These are phyloP conservation scores for Stramenopiles sp. DNA, from an alignment of 352 stramenopile species.

Conservation along the genomic window DNA sequence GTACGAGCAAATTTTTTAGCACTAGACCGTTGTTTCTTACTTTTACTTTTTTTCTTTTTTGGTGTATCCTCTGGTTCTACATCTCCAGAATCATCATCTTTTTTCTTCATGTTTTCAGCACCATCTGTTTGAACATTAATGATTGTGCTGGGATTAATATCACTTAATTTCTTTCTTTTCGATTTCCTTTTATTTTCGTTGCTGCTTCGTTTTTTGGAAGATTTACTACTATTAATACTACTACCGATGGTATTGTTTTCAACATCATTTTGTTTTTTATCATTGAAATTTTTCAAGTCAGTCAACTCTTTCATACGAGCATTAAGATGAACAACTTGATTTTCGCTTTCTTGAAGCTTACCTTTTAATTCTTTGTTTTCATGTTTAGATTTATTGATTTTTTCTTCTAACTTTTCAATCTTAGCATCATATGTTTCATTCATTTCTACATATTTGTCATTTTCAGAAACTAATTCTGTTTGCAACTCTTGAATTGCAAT, in stretches of 20 bases:
- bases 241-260: too few relatives aligned
- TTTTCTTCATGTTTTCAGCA: background rate
- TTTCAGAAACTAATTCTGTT: background rate
- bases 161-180: background rate
- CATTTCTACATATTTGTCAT: background rate
- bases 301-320: constrained; percentile 1
- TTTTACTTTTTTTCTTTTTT: background rate
- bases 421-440: background rate
- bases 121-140: background rate
- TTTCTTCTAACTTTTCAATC: background rate
- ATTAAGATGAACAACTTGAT: background rate
- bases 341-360: background rate
- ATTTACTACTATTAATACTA: too few relatives aligned
- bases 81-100: too few relatives aligned
- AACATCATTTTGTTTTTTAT: background rate
- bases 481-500: background rate
- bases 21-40: background rate
- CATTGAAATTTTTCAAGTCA: background rate
- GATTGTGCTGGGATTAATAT: background rate
- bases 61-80: too few relatives aligned
- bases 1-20: background rate
- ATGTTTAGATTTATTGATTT: background rate
- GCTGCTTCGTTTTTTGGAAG: background rate
- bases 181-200: background rate
- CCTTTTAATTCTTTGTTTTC: background rate